These are phyloP conservation scores for Lentinula aciculospora DNA, from an alignment of 768 basidiomycete species.

Conservation along the genomic window DNA sequence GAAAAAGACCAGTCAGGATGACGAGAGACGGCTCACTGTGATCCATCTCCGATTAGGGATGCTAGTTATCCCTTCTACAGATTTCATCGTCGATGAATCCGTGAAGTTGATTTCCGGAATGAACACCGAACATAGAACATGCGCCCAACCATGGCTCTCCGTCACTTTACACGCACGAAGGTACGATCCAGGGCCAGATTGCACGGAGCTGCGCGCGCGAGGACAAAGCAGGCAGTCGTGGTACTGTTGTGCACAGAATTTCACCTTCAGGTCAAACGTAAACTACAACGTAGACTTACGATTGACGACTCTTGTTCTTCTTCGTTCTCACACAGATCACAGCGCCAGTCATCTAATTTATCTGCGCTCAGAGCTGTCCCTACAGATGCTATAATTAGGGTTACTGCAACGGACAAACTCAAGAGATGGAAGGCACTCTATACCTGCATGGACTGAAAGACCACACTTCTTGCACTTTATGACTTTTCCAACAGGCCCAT, in stretches of 20 bases:
- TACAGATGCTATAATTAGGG: constrained; percentile 42
- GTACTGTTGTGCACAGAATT: constrained; percentile 24
- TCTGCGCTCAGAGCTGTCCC: constrained; percentile 65
- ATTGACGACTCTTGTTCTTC: constrained; percentile 77
- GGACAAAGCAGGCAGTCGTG: constrained; percentile 83
- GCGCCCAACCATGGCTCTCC: constrained; percentile 90
- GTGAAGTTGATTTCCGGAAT: constrained; percentile 81
- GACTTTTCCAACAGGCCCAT: constrained; percentile 71
- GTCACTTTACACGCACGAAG: constrained; percentile 83
- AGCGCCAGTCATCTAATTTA: constrained; percentile 71
- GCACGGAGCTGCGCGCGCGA: constrained; percentile 35
- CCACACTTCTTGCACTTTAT: constrained; percentile 78
- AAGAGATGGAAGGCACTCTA: constrained; percentile 11
- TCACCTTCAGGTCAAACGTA: neutral
- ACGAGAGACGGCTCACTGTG: constrained; percentile 42
- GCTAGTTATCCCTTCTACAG: constrained; percentile 83
- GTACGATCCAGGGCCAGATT: constrained; percentile 54
- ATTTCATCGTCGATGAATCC: constrained; percentile 62
- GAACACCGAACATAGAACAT: constrained; percentile 86
- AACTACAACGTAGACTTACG: constrained; percentile 36
- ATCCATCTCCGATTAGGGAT: constrained; percentile 70
- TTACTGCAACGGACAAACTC: constrained; percentile 7
- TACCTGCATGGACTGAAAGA: constrained; percentile 77
- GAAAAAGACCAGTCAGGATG: neutral
- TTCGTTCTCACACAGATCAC: constrained; percentile 85